A percentile compares a stretch with the other conserved stretches of the same genome.
phyloP scores from a whole-genome alignment of 768 basidiomycete genomes.

The Mycena olivaceomarginata region DNA sequence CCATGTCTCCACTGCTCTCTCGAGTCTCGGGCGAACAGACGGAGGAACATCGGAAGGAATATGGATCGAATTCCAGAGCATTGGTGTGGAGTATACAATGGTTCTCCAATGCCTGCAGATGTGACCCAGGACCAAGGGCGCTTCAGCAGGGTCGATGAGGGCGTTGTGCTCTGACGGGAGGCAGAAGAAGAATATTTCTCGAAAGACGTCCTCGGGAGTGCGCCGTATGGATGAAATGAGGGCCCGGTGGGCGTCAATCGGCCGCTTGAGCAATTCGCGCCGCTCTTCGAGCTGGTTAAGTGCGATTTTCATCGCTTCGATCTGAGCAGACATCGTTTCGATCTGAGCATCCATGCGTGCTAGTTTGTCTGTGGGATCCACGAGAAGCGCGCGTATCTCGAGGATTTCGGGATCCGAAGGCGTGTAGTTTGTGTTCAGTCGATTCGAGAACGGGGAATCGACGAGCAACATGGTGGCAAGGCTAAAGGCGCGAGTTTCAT shows the following conservation, averaged over 20 bases:
- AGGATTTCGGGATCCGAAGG: background rate
- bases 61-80: slow-evolving; percentile 27
- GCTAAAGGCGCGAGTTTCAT: too few relatives aligned
- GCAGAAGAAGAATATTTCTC: slow-evolving; percentile 29
- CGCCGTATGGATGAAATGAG: slow-evolving; percentile 11
- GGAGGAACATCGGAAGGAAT: background rate
- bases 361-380: background rate
- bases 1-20: background rate
- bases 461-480: background rate
- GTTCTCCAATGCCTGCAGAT: slow-evolving; percentile 30
- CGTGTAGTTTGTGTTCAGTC: background rate
- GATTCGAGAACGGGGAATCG: background rate
- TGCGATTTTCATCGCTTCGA: background rate
- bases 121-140: slow-evolving; percentile 28
- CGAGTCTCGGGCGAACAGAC: background rate
- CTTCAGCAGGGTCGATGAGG: slow-evolving; percentile 19
- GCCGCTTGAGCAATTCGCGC: background rate
- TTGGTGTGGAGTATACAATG: slow-evolving; percentile 22
- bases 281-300: background rate
- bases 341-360: slow-evolving; percentile 8
- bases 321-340: background rate
- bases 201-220: slow-evolving; percentile 26
- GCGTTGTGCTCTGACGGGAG: slow-evolving; percentile 24
- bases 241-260: slow-evolving; percentile 16
- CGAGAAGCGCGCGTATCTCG: background rate